Percentiles rank a stretch among this genome's conserved stretches.
These are phyloP conservation scores for Vigna unguiculata DNA, from an alignment of 306 rosid species.

Conservation along the genomic window DNA sequence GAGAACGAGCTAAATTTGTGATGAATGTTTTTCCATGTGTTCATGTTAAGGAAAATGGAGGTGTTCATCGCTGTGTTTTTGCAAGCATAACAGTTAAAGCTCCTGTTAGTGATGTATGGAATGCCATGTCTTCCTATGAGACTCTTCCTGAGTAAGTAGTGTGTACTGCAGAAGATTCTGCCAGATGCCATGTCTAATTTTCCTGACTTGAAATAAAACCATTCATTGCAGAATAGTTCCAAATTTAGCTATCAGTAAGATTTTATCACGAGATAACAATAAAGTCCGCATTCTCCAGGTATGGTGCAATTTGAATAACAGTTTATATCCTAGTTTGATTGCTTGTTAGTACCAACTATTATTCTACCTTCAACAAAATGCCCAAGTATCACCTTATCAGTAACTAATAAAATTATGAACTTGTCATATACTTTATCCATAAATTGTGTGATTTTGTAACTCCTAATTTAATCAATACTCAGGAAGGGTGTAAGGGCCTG, in stretches of 20 bases:
- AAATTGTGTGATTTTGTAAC: constrained; percentile 3
- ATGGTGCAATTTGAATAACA: constrained; percentile 30
- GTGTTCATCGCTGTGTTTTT: constrained; percentile 93
- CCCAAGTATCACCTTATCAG: constrained; percentile 14
- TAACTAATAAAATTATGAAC: constrained; percentile 5
- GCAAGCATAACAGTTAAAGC: constrained; percentile 99
- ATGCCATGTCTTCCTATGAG: constrained; percentile 82
- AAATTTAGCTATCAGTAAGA: constrained; percentile 89
- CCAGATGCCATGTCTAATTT: constrained; percentile 24
- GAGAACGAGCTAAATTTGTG: constrained; percentile 27
- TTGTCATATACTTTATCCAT: constrained; percentile 1
- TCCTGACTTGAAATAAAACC: constrained; percentile 41
- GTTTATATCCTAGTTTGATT: constrained; percentile 9
- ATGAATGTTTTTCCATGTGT: constrained; percentile 17
- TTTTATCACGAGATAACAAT: constrained; percentile 89
- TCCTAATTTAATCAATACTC: constrained; percentile 39
- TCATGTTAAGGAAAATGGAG: constrained; percentile 93
- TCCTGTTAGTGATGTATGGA: constrained; percentile 92
- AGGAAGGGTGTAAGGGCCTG: constrained; percentile 98
- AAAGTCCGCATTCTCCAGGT: constrained; percentile 99
- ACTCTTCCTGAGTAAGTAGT: constrained; percentile 92
- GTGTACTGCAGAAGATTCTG: not conserved
- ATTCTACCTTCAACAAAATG: not conserved
- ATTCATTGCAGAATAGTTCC: constrained; percentile 84
- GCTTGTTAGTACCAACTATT: constrained; percentile 4